Evolutionary conservation across 2,329 filamentous ascomycete species (phyloP).

Genomic region (Pestalotiopsis sp.): DNA sequence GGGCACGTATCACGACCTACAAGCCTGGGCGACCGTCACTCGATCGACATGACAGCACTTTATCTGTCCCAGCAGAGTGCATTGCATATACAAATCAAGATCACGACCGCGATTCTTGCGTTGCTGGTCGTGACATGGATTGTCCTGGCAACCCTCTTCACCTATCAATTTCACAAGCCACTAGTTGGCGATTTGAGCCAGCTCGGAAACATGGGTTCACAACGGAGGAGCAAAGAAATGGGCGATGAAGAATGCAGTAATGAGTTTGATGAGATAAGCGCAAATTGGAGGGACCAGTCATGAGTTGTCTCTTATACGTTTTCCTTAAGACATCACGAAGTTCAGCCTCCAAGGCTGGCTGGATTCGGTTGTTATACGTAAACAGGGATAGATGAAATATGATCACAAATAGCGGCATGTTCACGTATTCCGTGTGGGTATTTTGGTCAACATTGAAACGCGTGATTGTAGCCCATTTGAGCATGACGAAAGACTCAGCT

Average conservation of each 20-base stretch:
- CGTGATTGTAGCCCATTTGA: too few relatives aligned
- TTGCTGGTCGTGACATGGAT: background rate
- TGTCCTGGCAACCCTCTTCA: background rate
- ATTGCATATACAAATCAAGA: background rate
- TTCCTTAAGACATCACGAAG: background rate
- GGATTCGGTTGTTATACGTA: too few relatives aligned
- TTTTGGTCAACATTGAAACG: too few relatives aligned
- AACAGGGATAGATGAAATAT: too few relatives aligned
- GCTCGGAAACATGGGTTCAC: background rate
- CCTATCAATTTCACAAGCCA: constrained; percentile 2
- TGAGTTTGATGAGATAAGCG: background rate
- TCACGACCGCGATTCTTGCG: background rate
- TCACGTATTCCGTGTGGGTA: background rate
- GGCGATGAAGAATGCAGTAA: background rate
- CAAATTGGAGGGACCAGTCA: background rate
- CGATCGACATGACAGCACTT: background rate
- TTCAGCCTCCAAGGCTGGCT: background rate
- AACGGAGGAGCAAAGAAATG: background rate
- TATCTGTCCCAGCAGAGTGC: background rate
- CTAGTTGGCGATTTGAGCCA: background rate
- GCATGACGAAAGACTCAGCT: background rate
- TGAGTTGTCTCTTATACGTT: background rate
- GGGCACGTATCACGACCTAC: background rate
- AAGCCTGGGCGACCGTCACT: background rate
- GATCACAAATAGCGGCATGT: background rate